These are phyloP conservation scores for Aspergillus sp. DNA, from an alignment of 2,329 filamentous ascomycete species.

Conservation along the genomic window DNA sequence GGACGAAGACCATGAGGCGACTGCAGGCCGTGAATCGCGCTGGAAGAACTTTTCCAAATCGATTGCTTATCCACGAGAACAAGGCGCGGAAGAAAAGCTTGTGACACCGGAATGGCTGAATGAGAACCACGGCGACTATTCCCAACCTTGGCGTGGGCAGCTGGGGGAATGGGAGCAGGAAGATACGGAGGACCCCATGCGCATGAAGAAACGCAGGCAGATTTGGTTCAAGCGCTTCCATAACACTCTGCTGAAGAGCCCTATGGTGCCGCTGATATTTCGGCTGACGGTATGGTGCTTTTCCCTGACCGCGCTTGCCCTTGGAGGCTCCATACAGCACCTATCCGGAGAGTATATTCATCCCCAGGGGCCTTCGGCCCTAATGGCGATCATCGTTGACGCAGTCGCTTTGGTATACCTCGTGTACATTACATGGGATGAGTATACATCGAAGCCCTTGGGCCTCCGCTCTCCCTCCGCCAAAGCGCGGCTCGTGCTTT, in stretches of 20 bases:
- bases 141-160: conserved; percentile 53
- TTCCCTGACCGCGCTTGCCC: conserved; percentile 74
- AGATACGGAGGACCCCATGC: conserved; percentile 49
- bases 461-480: conserved; percentile 79
- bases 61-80: conserved; percentile 42
- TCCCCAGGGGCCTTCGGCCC: conserved; percentile 70
- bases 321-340: conserved; percentile 73
- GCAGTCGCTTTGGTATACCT: conserved; percentile 86
- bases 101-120: conserved; percentile 48
- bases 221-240: conserved; percentile 62
- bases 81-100: conserved; percentile 37
- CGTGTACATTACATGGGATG: conserved; percentile 90
- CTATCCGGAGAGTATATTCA: conserved; percentile 50
- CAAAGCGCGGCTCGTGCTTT: conserved; percentile 84
- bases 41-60: conserved; percentile 47
- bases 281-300: conserved; percentile 80
- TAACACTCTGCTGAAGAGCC: conserved; percentile 71
- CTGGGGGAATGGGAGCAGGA: conserved; percentile 43
- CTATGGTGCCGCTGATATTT: conserved; percentile 81
- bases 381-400: conserved; percentile 88
- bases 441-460: conserved; percentile 91
- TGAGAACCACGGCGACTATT: conserved; percentile 45
- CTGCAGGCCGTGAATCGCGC: conserved; percentile 39
- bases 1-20: conserved; percentile 5
- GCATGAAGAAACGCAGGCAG: conserved; percentile 51